Evolutionary conservation across 805 yeast species (phyloP), one percentile per base, ranked within the genome.

Genomic region (Wickerhamomyces xylosicus): DNA sequence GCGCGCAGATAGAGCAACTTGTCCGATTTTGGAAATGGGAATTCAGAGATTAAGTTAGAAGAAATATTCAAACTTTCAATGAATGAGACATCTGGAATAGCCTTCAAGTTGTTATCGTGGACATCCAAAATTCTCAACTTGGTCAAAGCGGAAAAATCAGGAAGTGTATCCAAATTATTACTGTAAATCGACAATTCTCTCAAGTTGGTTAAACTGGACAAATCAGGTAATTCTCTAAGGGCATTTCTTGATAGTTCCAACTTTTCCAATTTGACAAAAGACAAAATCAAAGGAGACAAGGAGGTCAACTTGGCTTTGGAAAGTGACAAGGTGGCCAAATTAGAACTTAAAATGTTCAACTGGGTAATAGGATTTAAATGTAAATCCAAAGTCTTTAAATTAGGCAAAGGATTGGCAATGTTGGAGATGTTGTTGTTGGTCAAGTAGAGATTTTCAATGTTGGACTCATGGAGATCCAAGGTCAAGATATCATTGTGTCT

Each of bases 301-400:
- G 84, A 68, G 0, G 95, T 75, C 36, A 92, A 63, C 50, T 85
- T 86, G 1, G 95, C 96, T 52, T 82, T 83, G 9, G 84, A 75
- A 38, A 92, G 63, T 44, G 86, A 86, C 36, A 92, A 66, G 15
- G 77, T 74, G 2, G 86, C 79, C 56, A 87, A 65, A 44, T 74
- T 69, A 10, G 68, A 65, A 56, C 85, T 72, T 15, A 62, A 56
- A 18, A 68, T 57, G 27, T 72, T 74, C 45, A 85, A 69, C 41
- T 73, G 69, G 0, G 95, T 86, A 40, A 87, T 74, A 5, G 96
- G 97, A 56, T 87, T 89, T 53, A 82, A 74, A 53, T 83, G 87
- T 36, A 87, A 64, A 52, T 80, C 83, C 32, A 89, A 65, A 14
- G 80, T 71, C 51, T 82, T 72, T 48, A 89, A 62, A 37, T 72